Conservation (phyloP, 2,329 filamentous ascomycete genomes). For the Pseudocercospora pini-densiflorae region DNA sequence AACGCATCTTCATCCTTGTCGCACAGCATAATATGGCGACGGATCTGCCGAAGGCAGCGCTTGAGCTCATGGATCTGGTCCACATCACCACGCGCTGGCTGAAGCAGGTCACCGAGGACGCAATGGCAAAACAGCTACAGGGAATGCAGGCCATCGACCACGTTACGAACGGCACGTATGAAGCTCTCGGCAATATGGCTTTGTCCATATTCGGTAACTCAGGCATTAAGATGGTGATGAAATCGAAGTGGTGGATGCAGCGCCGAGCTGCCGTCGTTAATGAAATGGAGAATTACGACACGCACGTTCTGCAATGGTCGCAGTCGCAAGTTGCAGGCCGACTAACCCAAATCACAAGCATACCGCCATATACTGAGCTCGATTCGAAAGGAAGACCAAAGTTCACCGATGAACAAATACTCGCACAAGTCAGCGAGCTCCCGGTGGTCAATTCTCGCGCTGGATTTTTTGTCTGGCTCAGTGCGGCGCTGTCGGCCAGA, state of each 20-base stretch:
- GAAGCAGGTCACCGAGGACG: constrained; percentile 34
- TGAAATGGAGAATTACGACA: constrained; percentile 40
- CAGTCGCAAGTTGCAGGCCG: constrained; percentile 37
- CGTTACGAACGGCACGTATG: constrained; percentile 34
- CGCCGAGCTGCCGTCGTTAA: constrained; percentile 32
- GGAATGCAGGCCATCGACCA: constrained; percentile 34
- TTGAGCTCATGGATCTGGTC: constrained; percentile 29
- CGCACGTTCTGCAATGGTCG: constrained; percentile 40
- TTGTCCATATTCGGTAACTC: constrained; percentile 36
- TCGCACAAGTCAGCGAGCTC: constrained; percentile 56
- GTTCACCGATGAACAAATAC: constrained; percentile 64
- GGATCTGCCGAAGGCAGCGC: constrained; percentile 24
- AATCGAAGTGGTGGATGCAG: constrained; percentile 38
- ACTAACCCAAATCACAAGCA: constrained; percentile 34
- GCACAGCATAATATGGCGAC: constrained; percentile 31
- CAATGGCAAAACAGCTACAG: constrained; percentile 38
- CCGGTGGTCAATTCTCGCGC: constrained; percentile 76
- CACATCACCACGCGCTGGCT: constrained; percentile 37
- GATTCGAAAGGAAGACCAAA: constrained; percentile 65
- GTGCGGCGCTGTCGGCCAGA: constrained; percentile 77
- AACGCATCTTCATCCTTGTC: constrained; percentile 38
- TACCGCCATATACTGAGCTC: constrained; percentile 66
- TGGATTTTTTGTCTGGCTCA: constrained; percentile 83
- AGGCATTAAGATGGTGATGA: constrained; percentile 31
- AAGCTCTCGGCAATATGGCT: constrained; percentile 38